Evolutionary conservation across 202 grass and related monocot genomes (phyloP), one percentile per base, ranked within the genome.

Genomic region (Thinopyrum obtusiflorum): DNA sequence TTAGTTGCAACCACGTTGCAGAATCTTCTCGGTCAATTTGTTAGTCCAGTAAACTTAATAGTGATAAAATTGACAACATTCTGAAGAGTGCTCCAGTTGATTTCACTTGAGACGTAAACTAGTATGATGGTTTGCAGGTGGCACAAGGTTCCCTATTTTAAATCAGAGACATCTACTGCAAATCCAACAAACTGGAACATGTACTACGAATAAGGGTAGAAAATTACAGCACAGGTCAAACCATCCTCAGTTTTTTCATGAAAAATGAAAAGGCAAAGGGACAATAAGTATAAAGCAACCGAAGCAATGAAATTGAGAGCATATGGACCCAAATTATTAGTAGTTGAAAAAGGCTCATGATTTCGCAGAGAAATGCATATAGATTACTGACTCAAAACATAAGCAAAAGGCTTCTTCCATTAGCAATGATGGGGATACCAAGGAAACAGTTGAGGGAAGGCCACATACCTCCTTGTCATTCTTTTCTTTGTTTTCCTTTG

Each of bases 401-500:
- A 77, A 65, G 13, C 20, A 65, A 24, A 35, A 51, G 39, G n/a
- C 28, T 65, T 51, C 70, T 75, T 75, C 61, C 82, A 76, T 18
- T 47, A 61, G 67, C 66, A 73, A 81, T 68, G 40, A 51, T 61
- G 2, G 4, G 4, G 5, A 81, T 68, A 62, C 40, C 39, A 69
- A 71, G 44, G 7, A 62, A 53, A 62, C 26, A 77, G 42, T 11
- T 46, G 26, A 87, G 27, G 11, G 44, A 72, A 57, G 17, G 1
- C 68, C 21, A 29, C 53, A 66, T 37, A 98, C 93, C 93, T 99
- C 92, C 82, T 94, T 99, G 67, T 94, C 92, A 77, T 94, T 91
- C 79, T 91, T 99, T 26, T 85, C 90, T 77, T 99, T 99, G 89
- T 97, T 97, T 66, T 94, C 87, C 82, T 94, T 88, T 23, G 97